These are phyloP conservation scores for Rhizopus arrhizus DNA, from an alignment of 371 early-diverging fungal species.

Conservation along the genomic window DNA sequence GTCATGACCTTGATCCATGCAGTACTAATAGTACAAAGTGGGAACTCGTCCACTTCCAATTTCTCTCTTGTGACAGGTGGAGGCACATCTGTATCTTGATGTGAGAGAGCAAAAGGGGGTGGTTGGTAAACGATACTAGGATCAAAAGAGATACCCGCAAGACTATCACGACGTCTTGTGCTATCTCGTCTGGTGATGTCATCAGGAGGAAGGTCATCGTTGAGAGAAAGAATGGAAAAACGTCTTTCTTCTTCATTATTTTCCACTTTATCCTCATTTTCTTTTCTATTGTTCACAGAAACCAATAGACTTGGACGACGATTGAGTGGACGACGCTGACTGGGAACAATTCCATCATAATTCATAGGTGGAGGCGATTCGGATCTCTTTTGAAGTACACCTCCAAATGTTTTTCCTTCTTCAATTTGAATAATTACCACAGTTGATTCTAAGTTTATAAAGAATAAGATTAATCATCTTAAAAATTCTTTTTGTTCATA, in stretches of 20 bases:
- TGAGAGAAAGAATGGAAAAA: neutral
- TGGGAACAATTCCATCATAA: conserved; percentile 23
- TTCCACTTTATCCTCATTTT: neutral
- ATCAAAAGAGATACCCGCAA: conserved; percentile 42
- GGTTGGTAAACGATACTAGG: conserved; percentile 59
- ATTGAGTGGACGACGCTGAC: conserved; percentile 17
- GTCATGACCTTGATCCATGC: conserved; percentile 74
- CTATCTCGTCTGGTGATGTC: conserved; percentile 1
- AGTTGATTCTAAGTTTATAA: conserved; percentile 24
- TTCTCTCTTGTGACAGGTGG: conserved; percentile 59
- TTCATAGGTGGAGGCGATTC: neutral
- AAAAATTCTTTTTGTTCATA: neutral
- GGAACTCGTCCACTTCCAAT: conserved; percentile 63
- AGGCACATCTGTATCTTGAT: conserved; percentile 58
- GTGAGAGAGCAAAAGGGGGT: conserved; percentile 47
- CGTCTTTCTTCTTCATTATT: neutral
- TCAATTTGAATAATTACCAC: conserved; percentile 32
- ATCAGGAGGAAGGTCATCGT: neutral
- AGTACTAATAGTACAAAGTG: conserved; percentile 54
- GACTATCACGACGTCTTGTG: conserved; percentile 28
- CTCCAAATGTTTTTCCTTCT: conserved; percentile 33
- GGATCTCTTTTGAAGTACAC: conserved; percentile 1
- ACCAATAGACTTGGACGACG: conserved; percentile 27
- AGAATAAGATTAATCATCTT: neutral
- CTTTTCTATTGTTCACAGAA: neutral